phyloP scores from a whole-genome alignment of 202 grass and related monocot genomes.

The Alloteropsis angusta region DNA sequence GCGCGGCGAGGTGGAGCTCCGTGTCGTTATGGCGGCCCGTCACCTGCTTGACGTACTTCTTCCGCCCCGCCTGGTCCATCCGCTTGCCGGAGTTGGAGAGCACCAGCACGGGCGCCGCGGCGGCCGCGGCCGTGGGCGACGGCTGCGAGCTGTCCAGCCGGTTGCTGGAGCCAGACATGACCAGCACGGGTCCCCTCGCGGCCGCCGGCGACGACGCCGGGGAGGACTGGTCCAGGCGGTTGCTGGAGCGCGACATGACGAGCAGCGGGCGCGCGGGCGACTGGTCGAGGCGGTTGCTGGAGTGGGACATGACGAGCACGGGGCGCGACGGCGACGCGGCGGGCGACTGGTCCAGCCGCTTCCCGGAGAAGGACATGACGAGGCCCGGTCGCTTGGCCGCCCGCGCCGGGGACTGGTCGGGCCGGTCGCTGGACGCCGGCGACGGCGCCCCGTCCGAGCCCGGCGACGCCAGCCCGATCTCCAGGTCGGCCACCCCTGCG shows the following conservation, averaged over 20 bases:
- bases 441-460: not conserved
- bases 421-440: not conserved
- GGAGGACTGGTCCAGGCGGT: conserved; percentile 36
- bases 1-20: conserved; percentile 82
- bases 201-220: conserved; percentile 12
- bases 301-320: conserved; percentile 41
- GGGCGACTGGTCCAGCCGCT: conserved; percentile 60
- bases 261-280: conserved; percentile 31
- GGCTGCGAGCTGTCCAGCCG: conserved; percentile 36
- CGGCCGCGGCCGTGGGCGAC: conserved; percentile 32
- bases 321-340: conserved; percentile 23
- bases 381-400: conserved; percentile 33
- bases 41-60: conserved; percentile 92
- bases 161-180: conserved; percentile 48
- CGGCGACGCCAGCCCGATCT: conserved; percentile 40
- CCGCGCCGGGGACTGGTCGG: conserved; percentile 17
- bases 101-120: conserved; percentile 55
- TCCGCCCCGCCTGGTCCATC: conserved; percentile 78
- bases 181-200: conserved; percentile 11
- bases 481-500: conserved; percentile 47
- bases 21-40: conserved; percentile 87
- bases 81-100: conserved; percentile 86
- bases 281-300: conserved; percentile 54
- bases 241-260: conserved; percentile 56
- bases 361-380: conserved; percentile 60